Conservation (phyloP, 2,329 filamentous ascomycete species). For the Ceratocystis cacaofunesta region DNA sequence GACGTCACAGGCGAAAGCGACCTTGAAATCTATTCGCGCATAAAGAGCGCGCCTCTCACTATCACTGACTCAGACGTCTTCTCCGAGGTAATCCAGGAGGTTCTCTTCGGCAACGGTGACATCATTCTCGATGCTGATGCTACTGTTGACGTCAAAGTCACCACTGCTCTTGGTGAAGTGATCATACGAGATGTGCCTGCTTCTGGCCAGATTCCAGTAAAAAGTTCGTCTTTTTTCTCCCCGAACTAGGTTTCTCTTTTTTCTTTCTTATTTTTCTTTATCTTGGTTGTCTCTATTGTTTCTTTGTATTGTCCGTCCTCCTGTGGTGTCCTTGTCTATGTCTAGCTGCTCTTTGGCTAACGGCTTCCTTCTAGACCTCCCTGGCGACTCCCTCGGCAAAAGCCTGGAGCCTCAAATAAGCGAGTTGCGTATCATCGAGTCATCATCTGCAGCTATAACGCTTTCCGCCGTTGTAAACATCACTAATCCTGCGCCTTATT, state of each 20-base stretch:
- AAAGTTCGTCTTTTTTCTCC: slow-evolving; percentile 63
- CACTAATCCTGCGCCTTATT: slow-evolving; percentile 81
- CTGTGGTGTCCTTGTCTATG: background rate
- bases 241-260: slow-evolving; percentile 12
- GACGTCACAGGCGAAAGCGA: slow-evolving; percentile 39
- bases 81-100: slow-evolving; percentile 60
- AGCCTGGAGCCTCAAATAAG: slow-evolving; percentile 48
- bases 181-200: slow-evolving; percentile 71
- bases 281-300: slow-evolving; percentile 2
- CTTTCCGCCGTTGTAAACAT: slow-evolving; percentile 63
- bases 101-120: slow-evolving; percentile 58
- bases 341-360: slow-evolving; percentile 5
- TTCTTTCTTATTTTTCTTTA: slow-evolving; percentile 5
- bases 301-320: background rate
- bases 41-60: slow-evolving; percentile 65
- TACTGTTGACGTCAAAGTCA: slow-evolving; percentile 65
- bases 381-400: slow-evolving; percentile 29
- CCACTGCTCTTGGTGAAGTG: slow-evolving; percentile 68
- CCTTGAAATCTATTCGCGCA: slow-evolving; percentile 59
- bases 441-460: slow-evolving; percentile 53
- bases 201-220: slow-evolving; percentile 74
- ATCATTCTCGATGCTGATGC: slow-evolving; percentile 65
- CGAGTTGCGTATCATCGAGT: slow-evolving; percentile 57
- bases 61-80: slow-evolving; percentile 72
- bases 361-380: slow-evolving; percentile 15